A percentile compares a stretch with the other conserved stretches of the same genome.
Evolutionary conservation across 2,329 filamentous ascomycete genomes (phyloP).

Genomic region (Aspergillus sp.): DNA sequence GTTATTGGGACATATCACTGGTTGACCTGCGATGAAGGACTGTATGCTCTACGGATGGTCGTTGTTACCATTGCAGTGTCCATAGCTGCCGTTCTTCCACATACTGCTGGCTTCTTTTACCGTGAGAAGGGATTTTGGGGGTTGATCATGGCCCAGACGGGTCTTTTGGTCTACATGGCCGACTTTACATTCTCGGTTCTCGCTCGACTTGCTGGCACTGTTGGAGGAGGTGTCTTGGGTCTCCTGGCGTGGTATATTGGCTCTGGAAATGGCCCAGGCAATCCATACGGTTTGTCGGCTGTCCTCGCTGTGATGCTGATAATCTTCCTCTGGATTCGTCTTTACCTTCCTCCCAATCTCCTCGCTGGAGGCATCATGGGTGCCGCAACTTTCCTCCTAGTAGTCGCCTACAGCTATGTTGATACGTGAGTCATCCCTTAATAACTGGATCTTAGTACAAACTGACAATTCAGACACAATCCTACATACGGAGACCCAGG

Average conservation of each 20-base stretch:
- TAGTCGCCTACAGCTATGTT: slow-evolving; percentile 52
- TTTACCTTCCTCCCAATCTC: slow-evolving; percentile 34
- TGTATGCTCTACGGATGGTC: slow-evolving; percentile 52
- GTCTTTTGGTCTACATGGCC: slow-evolving; percentile 50
- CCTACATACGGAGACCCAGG: slow-evolving; percentile 49
- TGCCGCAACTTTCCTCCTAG: slow-evolving; percentile 45
- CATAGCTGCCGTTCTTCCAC: slow-evolving; percentile 46
- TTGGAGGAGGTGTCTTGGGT: slow-evolving; percentile 50
- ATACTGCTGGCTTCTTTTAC: slow-evolving; percentile 52
- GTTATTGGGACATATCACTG: slow-evolving; percentile 39
- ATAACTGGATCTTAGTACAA: too few species aligned
- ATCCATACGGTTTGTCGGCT: slow-evolving; percentile 52
- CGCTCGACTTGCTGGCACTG: slow-evolving; percentile 43
- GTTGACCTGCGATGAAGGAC: slow-evolving; percentile 44
- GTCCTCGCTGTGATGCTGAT: slow-evolving; percentile 34
- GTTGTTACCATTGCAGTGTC: slow-evolving; percentile 47
- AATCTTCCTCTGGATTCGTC: slow-evolving; percentile 36
- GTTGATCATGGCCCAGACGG: slow-evolving; percentile 53
- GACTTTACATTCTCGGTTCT: slow-evolving; percentile 52
- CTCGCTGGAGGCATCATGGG: slow-evolving; percentile 40
- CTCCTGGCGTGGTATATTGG: slow-evolving; percentile 55
- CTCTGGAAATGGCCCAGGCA: slow-evolving; percentile 49
- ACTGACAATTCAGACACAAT: slow-evolving; percentile 34
- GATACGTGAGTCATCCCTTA: slow-evolving; percentile 37
- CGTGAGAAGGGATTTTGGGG: slow-evolving; percentile 55